Evolutionary conservation across 2,329 filamentous ascomycete genomes (phyloP).

Genomic region (Akanthomyces lecanii): DNA sequence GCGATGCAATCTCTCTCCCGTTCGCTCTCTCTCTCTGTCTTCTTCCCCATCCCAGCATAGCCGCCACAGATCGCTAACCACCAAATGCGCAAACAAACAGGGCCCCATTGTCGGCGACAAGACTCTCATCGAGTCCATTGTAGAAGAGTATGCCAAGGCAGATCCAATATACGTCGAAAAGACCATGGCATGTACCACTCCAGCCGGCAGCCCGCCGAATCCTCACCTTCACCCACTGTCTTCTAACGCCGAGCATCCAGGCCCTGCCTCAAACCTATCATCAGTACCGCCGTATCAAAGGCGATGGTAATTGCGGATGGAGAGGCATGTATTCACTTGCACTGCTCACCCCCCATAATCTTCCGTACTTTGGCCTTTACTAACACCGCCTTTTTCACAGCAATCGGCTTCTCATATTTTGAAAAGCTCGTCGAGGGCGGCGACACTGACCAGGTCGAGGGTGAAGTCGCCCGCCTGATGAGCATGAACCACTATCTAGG

Average conservation of each 20-base stretch:
- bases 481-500: conserved; percentile 68
- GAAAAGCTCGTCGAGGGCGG: conserved; percentile 71
- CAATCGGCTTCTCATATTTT: conserved; percentile 89
- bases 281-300: conserved; percentile 80
- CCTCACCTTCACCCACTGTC: background rate
- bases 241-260: conserved; percentile 39
- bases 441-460: conserved; percentile 60
- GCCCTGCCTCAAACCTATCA: conserved; percentile 78
- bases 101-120: conserved; percentile 78
- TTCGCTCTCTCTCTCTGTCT: conserved; percentile 19
- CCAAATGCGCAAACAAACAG: conserved; percentile 42
- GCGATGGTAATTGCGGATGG: conserved; percentile 97
- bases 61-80: background rate
- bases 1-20: background rate
- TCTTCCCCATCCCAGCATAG: background rate
- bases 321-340: conserved; percentile 63
- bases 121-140: conserved; percentile 71
- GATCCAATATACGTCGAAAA: conserved; percentile 83
- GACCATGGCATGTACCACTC: conserved; percentile 64
- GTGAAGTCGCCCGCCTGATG: conserved; percentile 68
- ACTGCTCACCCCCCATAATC: background rate
- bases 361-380: background rate
- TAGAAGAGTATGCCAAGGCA: conserved; percentile 81
- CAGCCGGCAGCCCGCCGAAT: background rate
- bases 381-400: conserved; percentile 42